Percentiles rank a stretch among this genome's conserved stretches.
phyloP scores from a whole-genome alignment of 495 filamentous ascomycete genomes.

The Cercophora samala region DNA sequence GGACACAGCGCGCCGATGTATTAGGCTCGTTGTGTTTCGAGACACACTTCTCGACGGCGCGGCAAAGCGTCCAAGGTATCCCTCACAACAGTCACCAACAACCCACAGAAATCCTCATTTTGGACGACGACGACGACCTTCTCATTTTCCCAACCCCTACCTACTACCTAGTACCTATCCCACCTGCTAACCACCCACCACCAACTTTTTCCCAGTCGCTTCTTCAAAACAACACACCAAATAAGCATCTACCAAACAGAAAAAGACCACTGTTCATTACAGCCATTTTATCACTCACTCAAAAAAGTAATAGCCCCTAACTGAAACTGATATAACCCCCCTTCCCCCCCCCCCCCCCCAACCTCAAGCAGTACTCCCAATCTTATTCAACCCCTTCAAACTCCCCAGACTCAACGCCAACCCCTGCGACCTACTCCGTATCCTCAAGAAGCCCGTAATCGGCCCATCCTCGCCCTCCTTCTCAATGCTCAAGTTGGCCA shows the following conservation, averaged over 20 bases:
- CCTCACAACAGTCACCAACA: too few relatives aligned
- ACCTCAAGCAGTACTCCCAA: conserved; percentile 49
- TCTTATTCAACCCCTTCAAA: conserved; percentile 91
- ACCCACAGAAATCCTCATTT: too few relatives aligned
- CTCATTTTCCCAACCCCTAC: background rate
- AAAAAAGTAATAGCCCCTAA: background rate
- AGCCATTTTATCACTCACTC: background rate
- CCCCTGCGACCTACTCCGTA: conserved; percentile 95
- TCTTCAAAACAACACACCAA: background rate
- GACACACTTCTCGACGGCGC: too few relatives aligned
- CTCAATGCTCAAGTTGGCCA: conserved; percentile 97
- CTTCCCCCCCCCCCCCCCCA: background rate
- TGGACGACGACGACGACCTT: too few relatives aligned
- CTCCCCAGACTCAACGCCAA: conserved; percentile 91
- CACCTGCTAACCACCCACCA: too few relatives aligned
- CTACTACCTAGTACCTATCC: too few relatives aligned
- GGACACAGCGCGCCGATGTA: too few relatives aligned
- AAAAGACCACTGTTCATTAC: background rate
- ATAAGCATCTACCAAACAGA: background rate
- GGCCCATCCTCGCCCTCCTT: conserved; percentile 94
- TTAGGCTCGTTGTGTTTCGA: too few relatives aligned
- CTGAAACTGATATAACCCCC: background rate
- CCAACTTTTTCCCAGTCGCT: background rate
- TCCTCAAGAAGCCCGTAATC: conserved; percentile 97
- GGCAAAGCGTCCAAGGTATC: too few relatives aligned